Conservation (phyloP, 345 rosid genomes). For the Hypericum androsaemum region DNA sequence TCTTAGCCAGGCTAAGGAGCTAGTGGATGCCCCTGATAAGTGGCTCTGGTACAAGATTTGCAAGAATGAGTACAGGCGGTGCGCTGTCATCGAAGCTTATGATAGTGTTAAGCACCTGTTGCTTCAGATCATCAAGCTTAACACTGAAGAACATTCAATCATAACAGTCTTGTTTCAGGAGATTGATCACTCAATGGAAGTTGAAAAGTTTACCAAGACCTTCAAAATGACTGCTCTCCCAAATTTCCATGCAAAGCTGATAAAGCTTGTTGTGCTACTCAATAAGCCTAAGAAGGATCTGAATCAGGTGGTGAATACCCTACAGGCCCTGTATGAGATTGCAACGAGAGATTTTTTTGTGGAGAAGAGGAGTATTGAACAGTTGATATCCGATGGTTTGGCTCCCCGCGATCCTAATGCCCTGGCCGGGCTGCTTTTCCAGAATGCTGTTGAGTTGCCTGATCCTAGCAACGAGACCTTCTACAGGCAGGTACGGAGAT, state of each 20-base stretch:
- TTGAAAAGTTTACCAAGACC: constrained; percentile 67
- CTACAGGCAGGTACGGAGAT: constrained; percentile 78
- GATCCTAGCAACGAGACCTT: constrained; percentile 55
- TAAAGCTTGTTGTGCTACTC: constrained; percentile 55
- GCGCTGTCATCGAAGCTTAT: constrained; percentile 85
- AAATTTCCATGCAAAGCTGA: constrained; percentile 54
- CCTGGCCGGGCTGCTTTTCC: constrained; percentile 61
- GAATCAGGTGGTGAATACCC: constrained; percentile 59
- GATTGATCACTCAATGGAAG: constrained; percentile 55
- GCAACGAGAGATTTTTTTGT: constrained; percentile 63
- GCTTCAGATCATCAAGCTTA: constrained; percentile 54
- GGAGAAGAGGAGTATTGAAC: constrained; percentile 53
- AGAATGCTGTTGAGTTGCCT: constrained; percentile 69
- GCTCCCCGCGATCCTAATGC: constrained; percentile 73
- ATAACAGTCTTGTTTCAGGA: constrained; percentile 70
- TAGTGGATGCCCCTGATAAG: constrained; percentile 88
- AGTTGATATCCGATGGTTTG: constrained; percentile 58
- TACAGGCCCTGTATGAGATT: constrained; percentile 90
- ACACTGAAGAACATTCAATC: constrained; percentile 77
- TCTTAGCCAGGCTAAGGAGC: constrained; percentile 84
- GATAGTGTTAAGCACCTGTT: constrained; percentile 69
- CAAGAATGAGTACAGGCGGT: constrained; percentile 87
- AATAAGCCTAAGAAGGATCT: constrained; percentile 44
- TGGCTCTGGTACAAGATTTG: constrained; percentile 93
- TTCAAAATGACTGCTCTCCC: constrained; percentile 68